Percentiles rank a stretch among this genome's conserved stretches.
Conservation (phyloP, 2,329 filamentous ascomycete genomes). For the Celoporthe dispersa region DNA sequence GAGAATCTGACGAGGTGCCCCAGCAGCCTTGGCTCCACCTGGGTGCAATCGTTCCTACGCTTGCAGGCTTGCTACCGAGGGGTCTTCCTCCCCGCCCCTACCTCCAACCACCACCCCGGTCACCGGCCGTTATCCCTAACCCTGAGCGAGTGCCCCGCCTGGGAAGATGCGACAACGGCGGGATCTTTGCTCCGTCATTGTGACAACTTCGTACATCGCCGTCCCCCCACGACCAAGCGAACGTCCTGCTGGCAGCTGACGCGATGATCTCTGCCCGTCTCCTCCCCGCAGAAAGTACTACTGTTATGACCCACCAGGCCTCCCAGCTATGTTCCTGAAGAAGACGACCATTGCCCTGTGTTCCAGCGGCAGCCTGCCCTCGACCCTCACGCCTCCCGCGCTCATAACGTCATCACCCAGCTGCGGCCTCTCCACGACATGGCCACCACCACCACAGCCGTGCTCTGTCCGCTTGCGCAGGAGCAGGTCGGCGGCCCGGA, state of each 20-base stretch:
- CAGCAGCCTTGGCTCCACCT: conserved; percentile 8
- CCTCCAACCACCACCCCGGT: neutral
- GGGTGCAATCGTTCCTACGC: neutral
- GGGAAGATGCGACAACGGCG: neutral
- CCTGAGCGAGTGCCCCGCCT: neutral
- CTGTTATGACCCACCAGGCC: conserved; percentile 22
- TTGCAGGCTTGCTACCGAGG: neutral
- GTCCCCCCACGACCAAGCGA: neutral
- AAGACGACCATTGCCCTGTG: conserved; percentile 38
- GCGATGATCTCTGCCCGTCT: conserved; percentile 13
- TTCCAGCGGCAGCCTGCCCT: conserved; percentile 32
- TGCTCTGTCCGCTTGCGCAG: neutral
- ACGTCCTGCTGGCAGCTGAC: conserved; percentile 13
- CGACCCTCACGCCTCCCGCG: conserved; percentile 29
- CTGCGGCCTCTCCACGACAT: conserved; percentile 1
- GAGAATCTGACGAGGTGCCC: conserved; percentile 13
- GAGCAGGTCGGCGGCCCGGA: neutral
- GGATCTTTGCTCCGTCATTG: neutral
- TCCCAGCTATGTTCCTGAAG: conserved; percentile 33
- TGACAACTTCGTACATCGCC: neutral
- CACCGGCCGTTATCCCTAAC: neutral
- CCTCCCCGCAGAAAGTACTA: neutral
- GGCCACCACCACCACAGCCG: neutral
- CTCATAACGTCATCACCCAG: conserved; percentile 35
- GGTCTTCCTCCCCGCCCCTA: neutral